phyloP scores from a whole-genome alignment of 805 yeast species.

The Candida ulmi region DNA sequence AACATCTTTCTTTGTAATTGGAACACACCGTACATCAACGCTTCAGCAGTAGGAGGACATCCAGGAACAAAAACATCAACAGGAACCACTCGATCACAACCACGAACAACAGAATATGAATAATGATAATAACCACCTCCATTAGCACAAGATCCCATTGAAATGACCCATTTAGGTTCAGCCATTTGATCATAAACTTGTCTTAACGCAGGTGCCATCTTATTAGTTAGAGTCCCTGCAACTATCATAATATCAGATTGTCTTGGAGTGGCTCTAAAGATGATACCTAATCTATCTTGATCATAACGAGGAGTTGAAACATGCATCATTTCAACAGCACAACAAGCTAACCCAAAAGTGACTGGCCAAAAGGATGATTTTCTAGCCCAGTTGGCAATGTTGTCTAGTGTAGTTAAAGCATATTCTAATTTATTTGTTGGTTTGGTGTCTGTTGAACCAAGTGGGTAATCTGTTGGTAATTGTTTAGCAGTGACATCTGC shows the following conservation, averaged over 20 bases:
- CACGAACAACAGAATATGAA: conserved; percentile 83
- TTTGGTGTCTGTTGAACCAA: conserved; percentile 26
- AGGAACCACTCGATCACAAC: conserved; percentile 84
- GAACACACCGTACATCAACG: conserved; percentile 85
- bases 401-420: conserved; percentile 75
- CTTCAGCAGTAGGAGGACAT: conserved; percentile 89
- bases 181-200: conserved; percentile 95
- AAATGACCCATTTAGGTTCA: conserved; percentile 89
- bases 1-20: conserved; percentile 88
- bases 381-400: conserved; percentile 85
- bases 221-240: conserved; percentile 86
- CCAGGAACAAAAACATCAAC: conserved; percentile 91
- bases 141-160: conserved; percentile 92
- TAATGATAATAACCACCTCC: conserved; percentile 93
- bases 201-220: conserved; percentile 91
- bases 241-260: conserved; percentile 90
- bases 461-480: conserved; percentile 17
- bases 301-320: conserved; percentile 87
- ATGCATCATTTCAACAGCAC: conserved; percentile 96
- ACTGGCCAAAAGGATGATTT: conserved; percentile 93
- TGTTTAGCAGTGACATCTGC: conserved; percentile 13
- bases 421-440: conserved; percentile 64
- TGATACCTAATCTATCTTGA: conserved; percentile 87
- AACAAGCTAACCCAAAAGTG: conserved; percentile 86
- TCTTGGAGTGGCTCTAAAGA: conserved; percentile 91